phyloP scores from a whole-genome alignment of 2,329 filamentous ascomycete species.

The Aspergillus arachidicola region DNA sequence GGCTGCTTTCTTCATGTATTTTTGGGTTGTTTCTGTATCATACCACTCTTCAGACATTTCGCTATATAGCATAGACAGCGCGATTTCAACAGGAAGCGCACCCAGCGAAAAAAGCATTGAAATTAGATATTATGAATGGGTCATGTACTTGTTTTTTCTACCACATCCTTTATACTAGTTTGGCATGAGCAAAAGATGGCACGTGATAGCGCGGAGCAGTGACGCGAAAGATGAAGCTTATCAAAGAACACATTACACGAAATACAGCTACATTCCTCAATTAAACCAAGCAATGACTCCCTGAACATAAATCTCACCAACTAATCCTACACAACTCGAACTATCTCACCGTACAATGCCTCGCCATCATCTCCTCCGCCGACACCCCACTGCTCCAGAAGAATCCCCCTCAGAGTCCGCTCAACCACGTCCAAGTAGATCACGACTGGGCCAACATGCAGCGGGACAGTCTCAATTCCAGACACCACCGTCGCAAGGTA shows the following conservation, averaged over 20 bases:
- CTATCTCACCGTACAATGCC: constrained; percentile 20
- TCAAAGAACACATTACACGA: background rate
- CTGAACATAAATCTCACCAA: background rate
- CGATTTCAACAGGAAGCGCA: background rate
- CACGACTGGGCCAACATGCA: constrained; percentile 17
- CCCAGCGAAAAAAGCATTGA: background rate
- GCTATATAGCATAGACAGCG: constrained; percentile 3
- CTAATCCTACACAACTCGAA: background rate
- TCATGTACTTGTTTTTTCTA: background rate
- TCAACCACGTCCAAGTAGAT: constrained; percentile 11
- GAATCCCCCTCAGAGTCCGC: constrained; percentile 10
- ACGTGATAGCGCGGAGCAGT: constrained; percentile 2
- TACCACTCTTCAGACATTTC: constrained; percentile 11
- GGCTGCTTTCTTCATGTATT: background rate
- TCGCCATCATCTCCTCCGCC: constrained; percentile 23
- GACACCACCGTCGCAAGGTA: constrained; percentile 33
- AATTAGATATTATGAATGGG: background rate
- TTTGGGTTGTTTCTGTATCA: constrained; percentile 12
- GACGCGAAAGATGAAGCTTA: constrained; percentile 1
- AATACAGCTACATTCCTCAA: background rate
- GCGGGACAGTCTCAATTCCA: constrained; percentile 30
- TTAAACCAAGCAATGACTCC: background rate
- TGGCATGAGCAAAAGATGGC: background rate
- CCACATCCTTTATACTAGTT: background rate
- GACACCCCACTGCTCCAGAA: constrained; percentile 7